A percentile compares a stretch with the other conserved stretches of the same genome.
Conservation (phyloP, 768 basidiomycete genomes). For the Symmetrospora coprosmae region DNA sequence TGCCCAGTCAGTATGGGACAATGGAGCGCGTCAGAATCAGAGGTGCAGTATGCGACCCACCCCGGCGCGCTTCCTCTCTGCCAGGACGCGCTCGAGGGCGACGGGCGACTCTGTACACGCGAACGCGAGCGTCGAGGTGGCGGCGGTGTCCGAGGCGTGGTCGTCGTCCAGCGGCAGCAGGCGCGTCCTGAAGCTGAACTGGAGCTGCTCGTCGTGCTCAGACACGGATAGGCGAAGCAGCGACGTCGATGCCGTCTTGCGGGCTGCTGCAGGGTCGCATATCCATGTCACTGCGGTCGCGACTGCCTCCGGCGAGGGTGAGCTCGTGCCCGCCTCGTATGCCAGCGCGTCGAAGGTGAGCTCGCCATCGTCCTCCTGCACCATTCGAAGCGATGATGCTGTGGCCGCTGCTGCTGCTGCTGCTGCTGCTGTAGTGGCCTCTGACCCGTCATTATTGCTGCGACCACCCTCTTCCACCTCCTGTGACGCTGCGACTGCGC, state of each 20-base stretch:
- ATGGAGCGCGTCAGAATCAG: not conserved
- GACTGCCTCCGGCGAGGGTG: no score
- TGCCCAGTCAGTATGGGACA: not conserved
- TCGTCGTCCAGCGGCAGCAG: not conserved
- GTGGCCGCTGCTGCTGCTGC: no score
- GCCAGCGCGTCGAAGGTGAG: no score
- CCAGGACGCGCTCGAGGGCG: not conserved
- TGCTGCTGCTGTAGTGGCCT: no score
- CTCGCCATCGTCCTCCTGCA: no score
- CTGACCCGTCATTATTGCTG: no score
- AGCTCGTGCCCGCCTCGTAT: no score
- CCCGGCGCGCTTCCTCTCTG: conserved; percentile 10
- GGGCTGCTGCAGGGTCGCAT: not conserved
- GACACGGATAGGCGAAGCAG: not conserved
- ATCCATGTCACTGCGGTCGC: conserved; percentile 8
- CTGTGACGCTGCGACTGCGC: no score
- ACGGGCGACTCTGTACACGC: not conserved
- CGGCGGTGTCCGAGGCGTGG: no score
- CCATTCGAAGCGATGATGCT: no score
- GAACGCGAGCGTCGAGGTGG: not conserved
- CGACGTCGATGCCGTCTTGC: not conserved
- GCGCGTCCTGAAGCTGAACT: not conserved
- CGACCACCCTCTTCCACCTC: no score
- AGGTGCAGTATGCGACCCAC: not conserved
- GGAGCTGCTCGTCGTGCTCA: not conserved